These are phyloP conservation scores for Colletotrichum sp. DNA, from an alignment of 2,329 filamentous ascomycete genomes.

Conservation along the genomic window DNA sequence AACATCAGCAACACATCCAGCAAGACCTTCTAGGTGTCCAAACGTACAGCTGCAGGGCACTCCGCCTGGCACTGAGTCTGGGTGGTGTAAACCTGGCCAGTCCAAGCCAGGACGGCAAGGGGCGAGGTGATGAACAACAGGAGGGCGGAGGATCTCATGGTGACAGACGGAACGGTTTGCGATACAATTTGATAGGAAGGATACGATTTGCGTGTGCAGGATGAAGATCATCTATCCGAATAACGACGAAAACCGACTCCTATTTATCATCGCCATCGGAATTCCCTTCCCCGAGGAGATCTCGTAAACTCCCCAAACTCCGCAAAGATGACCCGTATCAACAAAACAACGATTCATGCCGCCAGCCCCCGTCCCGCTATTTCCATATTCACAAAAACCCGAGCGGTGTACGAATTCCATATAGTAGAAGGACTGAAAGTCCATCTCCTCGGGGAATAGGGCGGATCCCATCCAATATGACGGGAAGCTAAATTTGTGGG, in stretches of 20 bases:
- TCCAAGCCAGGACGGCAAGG: not conserved
- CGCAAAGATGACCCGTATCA: not conserved
- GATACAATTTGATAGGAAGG: not conserved
- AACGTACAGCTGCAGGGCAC: not conserved
- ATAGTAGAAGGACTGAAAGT: not conserved
- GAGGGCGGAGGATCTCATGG: not conserved
- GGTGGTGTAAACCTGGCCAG: not conserved
- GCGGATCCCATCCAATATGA: not conserved
- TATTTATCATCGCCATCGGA: not conserved
- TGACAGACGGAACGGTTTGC: fast-evolving
- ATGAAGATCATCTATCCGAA: fast-evolving
- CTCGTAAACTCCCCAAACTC: not conserved
- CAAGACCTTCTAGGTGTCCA: not conserved
- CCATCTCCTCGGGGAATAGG: not conserved
- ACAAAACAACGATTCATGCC: not conserved
- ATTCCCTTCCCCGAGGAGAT: not conserved
- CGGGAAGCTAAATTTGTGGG: not conserved
- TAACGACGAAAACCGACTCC: fast-evolving
- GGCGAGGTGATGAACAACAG: not conserved
- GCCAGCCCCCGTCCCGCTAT: not conserved
- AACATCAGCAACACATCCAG: not conserved
- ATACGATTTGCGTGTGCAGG: not conserved
- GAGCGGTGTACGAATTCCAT: not conserved
- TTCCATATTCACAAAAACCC: not conserved
- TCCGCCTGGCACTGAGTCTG: not conserved